Percentiles rank a stretch among this genome's conserved stretches.
These are phyloP conservation scores for Aspergillus saccharolyticus DNA, from an alignment of 495 filamentous ascomycete species.

Conservation along the genomic window DNA sequence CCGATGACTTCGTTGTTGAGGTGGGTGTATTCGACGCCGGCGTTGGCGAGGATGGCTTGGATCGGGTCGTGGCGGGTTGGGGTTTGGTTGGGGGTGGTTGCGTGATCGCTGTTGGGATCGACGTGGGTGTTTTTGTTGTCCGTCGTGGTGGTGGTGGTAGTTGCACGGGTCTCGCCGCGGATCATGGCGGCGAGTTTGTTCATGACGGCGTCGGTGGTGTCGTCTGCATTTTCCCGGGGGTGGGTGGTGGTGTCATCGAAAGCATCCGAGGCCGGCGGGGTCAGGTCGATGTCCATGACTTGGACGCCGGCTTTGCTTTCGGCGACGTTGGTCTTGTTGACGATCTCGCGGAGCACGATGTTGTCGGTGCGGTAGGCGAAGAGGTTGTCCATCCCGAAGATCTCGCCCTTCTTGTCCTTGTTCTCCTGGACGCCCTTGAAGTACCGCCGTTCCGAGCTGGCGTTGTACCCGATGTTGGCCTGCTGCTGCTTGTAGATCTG, in stretches of 20 bases:
- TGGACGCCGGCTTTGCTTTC: slow-evolving; percentile 83
- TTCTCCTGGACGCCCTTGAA: slow-evolving; percentile 92
- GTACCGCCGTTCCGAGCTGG: slow-evolving; percentile 85
- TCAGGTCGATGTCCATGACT: slow-evolving; percentile 67
- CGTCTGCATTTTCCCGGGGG: slow-evolving; percentile 21
- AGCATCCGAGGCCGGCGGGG: slow-evolving; percentile 33
- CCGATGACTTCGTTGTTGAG: slow-evolving; percentile 96
- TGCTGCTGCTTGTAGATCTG: slow-evolving; percentile 99
- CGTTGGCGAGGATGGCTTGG: slow-evolving; percentile 80
- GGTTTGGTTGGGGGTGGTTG: background rate
- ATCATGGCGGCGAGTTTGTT: slow-evolving; percentile 71
- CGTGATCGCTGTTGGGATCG: slow-evolving; percentile 10
- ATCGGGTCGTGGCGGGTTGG: slow-evolving; percentile 64
- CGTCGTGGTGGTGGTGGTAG: too few species aligned
- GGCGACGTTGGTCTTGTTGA: slow-evolving; percentile 96
- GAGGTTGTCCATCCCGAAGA: slow-evolving; percentile 88
- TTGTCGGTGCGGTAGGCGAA: slow-evolving; percentile 77
- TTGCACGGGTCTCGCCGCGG: slow-evolving; percentile 39
- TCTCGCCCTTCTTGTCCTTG: slow-evolving; percentile 78
- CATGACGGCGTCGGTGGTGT: slow-evolving; percentile 62
- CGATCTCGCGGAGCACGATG: slow-evolving; percentile 79
- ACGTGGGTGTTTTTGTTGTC: slow-evolving; percentile 17
- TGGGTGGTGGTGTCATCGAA: slow-evolving; percentile 30
- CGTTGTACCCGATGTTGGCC: slow-evolving; percentile 95
- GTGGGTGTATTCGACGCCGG: slow-evolving; percentile 93